These are phyloP conservation scores for Mycena amicta DNA, from an alignment of 768 basidiomycete species.

Conservation along the genomic window DNA sequence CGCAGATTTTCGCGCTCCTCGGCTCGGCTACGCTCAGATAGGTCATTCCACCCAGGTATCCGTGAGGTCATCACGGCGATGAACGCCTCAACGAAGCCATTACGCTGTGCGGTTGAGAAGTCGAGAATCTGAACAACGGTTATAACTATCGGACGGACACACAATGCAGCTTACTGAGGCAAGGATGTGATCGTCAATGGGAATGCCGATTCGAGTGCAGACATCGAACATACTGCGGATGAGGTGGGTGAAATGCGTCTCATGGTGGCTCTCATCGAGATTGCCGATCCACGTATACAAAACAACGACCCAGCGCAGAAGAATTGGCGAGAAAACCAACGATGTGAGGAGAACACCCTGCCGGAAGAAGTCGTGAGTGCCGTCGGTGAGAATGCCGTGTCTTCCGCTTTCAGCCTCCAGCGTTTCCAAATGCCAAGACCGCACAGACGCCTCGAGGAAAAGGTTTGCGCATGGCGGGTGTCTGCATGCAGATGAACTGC, in stretches of 20 bases:
- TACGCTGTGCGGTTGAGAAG: conserved; percentile 10
- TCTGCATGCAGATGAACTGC: conserved; percentile 6
- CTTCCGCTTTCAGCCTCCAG: conserved; percentile 5
- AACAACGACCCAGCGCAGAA: conserved; percentile 7
- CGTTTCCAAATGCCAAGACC: conserved; percentile 2
- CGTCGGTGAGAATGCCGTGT: conserved; percentile 8
- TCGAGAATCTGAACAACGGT: conserved; percentile 10
- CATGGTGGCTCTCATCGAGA: conserved; percentile 7
- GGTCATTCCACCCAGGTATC: conserved; percentile 11
- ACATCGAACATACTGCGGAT: conserved; percentile 2
- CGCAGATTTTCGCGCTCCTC: background rate
- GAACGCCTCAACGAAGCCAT: conserved; percentile 5
- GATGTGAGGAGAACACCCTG: conserved; percentile 6
- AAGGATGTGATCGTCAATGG: too few relatives aligned
- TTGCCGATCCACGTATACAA: conserved; percentile 12
- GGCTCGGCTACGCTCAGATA: background rate
- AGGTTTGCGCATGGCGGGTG: conserved; percentile 6
- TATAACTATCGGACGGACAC: too few relatives aligned
- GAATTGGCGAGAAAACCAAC: conserved; percentile 1
- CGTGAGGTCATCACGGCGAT: conserved; percentile 3
- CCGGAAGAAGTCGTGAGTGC: conserved; percentile 11
- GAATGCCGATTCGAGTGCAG: conserved; percentile 6
- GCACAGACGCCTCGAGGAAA: conserved; percentile 1
- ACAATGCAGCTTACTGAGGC: too few relatives aligned
- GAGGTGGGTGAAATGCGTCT: conserved; percentile 10